Percentiles rank a stretch among this genome's conserved stretches.
These are phyloP conservation scores for Hanseniaspora taiwanica DNA, from an alignment of 805 yeast genomes.

Conservation along the genomic window DNA sequence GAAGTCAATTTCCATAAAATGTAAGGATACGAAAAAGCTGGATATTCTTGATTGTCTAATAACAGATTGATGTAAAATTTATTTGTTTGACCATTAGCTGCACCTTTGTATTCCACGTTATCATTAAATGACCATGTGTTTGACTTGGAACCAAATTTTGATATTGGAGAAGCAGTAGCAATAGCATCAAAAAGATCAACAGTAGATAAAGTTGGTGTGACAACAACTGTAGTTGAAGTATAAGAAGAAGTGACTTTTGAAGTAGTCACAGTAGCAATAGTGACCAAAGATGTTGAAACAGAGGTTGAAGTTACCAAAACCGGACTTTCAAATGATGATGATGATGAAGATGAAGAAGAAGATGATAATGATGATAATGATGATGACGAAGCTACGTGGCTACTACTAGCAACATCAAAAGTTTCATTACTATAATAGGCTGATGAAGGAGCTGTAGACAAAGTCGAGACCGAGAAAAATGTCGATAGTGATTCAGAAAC, in stretches of 20 bases:
- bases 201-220: slow-evolving; percentile 13
- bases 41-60: slow-evolving; percentile 38
- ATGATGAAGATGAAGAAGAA: slow-evolving; percentile 1
- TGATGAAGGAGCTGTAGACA: slow-evolving; percentile 7
- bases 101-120: slow-evolving; percentile 31
- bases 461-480: slow-evolving; percentile 8
- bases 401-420: too few relatives aligned
- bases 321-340: background rate
- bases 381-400: slow-evolving; percentile 1
- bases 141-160: slow-evolving; percentile 32
- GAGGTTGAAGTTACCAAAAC: slow-evolving; percentile 1
- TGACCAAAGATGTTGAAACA: slow-evolving; percentile 1
- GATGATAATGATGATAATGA: slow-evolving; percentile 2
- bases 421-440: slow-evolving; percentile 7
- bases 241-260: slow-evolving; percentile 6
- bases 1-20: slow-evolving; percentile 40
- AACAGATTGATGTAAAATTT: slow-evolving; percentile 61
- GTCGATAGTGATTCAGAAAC: slow-evolving; percentile 5
- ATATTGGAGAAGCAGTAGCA: slow-evolving; percentile 31
- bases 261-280: slow-evolving; percentile 3
- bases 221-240: slow-evolving; percentile 8
- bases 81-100: slow-evolving; percentile 47
- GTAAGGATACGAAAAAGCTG: slow-evolving; percentile 57
- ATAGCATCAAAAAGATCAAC: slow-evolving; percentile 38
- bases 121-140: slow-evolving; percentile 34